Percentiles rank a stretch among this genome's conserved stretches.
Evolutionary conservation across 139 green algal genomes (phyloP).

Genomic region (Helicosporidium sp.): DNA sequence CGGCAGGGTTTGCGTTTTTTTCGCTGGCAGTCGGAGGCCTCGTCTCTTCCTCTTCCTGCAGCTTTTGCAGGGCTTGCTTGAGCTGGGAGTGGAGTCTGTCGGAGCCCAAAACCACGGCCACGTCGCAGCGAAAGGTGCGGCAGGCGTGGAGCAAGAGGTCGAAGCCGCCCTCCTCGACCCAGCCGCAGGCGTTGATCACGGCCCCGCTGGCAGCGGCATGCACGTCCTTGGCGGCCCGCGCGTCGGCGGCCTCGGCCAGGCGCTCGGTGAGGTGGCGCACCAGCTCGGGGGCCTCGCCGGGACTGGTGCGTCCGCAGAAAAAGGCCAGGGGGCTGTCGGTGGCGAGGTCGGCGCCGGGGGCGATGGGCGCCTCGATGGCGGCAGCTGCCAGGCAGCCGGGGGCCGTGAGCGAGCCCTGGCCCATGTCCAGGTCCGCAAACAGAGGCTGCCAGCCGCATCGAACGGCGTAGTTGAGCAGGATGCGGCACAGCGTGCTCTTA

Average conservation of each 20-base stretch:
- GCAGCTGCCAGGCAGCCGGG: conserved; percentile 65
- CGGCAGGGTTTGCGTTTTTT: conserved; percentile 1
- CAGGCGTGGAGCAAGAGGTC: conserved; percentile 72
- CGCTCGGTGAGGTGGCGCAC: conserved; percentile 57
- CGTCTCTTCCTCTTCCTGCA: neutral
- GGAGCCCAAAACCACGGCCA: conserved; percentile 75
- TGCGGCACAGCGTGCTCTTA: conserved; percentile 61
- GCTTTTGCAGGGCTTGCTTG: neutral
- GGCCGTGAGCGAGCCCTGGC: conserved; percentile 59
- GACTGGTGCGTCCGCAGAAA: conserved; percentile 54
- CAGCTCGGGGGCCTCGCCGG: conserved; percentile 47
- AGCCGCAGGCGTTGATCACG: conserved; percentile 88
- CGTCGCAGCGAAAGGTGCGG: conserved; percentile 31
- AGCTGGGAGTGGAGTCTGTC: conserved; percentile 57
- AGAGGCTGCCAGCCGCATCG: conserved; percentile 37
- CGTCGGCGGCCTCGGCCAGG: conserved; percentile 47
- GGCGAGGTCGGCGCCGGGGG: conserved; percentile 44
- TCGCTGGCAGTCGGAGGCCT: neutral
- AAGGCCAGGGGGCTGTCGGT: conserved; percentile 63
- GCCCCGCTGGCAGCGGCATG: conserved; percentile 39
- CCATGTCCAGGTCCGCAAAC: conserved; percentile 75
- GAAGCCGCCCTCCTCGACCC: conserved; percentile 73
- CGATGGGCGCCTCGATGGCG: conserved; percentile 54
- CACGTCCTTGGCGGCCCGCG: conserved; percentile 21
- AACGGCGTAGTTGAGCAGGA: conserved; percentile 75